Evolutionary conservation across 1,284 basidiomycete genomes (phyloP), one percentile per base, ranked within the genome.

Genomic region (Ceratobasidium sp.): DNA sequence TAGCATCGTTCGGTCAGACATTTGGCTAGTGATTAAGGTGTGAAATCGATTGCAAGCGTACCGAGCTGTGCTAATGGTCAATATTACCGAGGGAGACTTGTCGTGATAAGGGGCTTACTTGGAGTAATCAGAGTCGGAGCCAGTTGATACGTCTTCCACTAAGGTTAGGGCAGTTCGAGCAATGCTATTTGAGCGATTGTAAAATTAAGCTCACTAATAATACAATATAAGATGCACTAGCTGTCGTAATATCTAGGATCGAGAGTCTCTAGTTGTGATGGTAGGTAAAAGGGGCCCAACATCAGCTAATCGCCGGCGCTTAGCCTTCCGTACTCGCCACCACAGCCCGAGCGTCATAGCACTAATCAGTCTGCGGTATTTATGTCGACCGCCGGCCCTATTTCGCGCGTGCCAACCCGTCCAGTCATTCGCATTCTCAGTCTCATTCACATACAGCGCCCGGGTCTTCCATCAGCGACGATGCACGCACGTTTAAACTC

Each of bases 81-180:
- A 32, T 52, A 49, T 20, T 34, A 43, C 42, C 25, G 8, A 53
- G 15, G 22, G 35, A 17, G 12, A 40, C 38, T 13, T 29, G 10
- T 12, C 1, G 45, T 32, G 20, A 8, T 35, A 54, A 32, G 22
- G 29, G 31, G 32, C 85, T 76, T 75, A 91, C 91, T 92, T 93
- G 67, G 92, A 92, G 78, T 94, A 94, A 77, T 93, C 92, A 34
- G 92, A 93, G 77, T 92, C 91, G 25, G 92, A 93, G 38, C 91
- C 92, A 10, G 91, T 92, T 49, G 92, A 92, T 35, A 88, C 83
- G 74, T 94, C 93, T 76, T 94, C 93, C 88, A 94, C 88, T 87
- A 78, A 34, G 53, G n/a, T 55, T 20, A 6, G 31, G 15, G 20
- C 50, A 10, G 7, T 29, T 43, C 17, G 12, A 55, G 47, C 25